Conservation (phyloP, 805 yeast species). For the Zygosaccharomyces rouxii region DNA sequence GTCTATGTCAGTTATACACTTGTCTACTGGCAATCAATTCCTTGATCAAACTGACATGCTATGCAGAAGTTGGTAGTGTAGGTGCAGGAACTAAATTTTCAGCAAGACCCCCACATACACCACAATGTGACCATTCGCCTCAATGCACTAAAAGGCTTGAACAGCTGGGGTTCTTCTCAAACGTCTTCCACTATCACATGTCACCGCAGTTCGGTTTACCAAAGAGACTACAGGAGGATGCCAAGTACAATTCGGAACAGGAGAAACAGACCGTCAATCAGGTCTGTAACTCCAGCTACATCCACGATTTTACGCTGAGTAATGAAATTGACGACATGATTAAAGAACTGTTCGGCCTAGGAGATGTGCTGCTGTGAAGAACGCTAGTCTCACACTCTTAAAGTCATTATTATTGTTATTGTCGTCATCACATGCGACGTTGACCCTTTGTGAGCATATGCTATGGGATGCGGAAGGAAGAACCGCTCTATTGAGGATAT, state of each 20-base stretch:
- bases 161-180: slow-evolving; percentile 25
- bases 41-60: slow-evolving; percentile 22
- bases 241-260: slow-evolving; percentile 23
- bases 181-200: slow-evolving; percentile 24
- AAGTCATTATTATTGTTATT: not conserved
- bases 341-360: slow-evolving; percentile 30
- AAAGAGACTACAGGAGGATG: slow-evolving; percentile 21
- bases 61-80: slow-evolving; percentile 6
- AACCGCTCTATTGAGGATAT: not conserved
- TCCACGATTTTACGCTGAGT: slow-evolving; percentile 35
- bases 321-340: slow-evolving; percentile 37
- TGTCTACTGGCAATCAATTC: slow-evolving; percentile 33
- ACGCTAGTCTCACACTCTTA: not conserved
- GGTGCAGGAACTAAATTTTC: slow-evolving; percentile 1
- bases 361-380: not conserved
- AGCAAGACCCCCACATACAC: not conserved
- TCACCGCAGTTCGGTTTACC: slow-evolving; percentile 27
- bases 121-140: not conserved
- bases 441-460: not conserved
- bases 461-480: not conserved
- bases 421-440: not conserved
- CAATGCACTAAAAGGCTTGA: slow-evolving; percentile 12
- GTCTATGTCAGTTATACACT: slow-evolving; percentile 33
- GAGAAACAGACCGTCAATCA: slow-evolving; percentile 28
- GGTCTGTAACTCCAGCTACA: slow-evolving; percentile 27